Conservation (phyloP, 495 filamentous ascomycete genomes). For the Massariosphaeria phaeospora region DNA sequence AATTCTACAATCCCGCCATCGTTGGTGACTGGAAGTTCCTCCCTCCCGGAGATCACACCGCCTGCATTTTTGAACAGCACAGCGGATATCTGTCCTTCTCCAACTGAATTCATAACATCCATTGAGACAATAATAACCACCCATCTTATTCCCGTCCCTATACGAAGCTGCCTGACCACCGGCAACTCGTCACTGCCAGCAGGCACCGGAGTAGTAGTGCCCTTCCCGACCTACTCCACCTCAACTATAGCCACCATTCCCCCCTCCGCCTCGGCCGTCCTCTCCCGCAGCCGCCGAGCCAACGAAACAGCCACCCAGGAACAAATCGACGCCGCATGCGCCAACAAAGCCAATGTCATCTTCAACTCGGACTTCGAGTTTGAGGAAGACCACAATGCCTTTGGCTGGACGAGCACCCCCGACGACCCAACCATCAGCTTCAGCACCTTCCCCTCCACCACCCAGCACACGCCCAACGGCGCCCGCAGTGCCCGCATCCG, state of each 20-base stretch:
- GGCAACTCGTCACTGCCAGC: neutral
- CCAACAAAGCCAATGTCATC: constrained; percentile 8
- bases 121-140: neutral
- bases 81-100: neutral
- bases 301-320: constrained; percentile 19
- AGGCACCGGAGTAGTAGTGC: neutral
- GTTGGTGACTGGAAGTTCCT: neutral
- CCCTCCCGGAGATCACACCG: neutral
- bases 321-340: constrained; percentile 22
- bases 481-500: constrained; percentile 7
- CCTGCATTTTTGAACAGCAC: neutral
- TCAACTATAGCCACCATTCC: neutral
- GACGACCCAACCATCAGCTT: constrained; percentile 15
- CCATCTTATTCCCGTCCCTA: neutral
- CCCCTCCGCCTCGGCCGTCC: neutral
- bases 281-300: neutral
- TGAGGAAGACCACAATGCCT: constrained; percentile 11
- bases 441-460: constrained; percentile 1
- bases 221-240: neutral
- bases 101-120: neutral
- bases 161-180: neutral
- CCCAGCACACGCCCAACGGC: neutral
- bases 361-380: constrained; percentile 30
- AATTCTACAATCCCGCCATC: constrained; percentile 5
- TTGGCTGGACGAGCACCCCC: constrained; percentile 16